A percentile compares a stretch with the other conserved stretches of the same genome.
Evolutionary conservation across 2,329 filamentous ascomycete species (phyloP).

Genomic region (Calonectria pseudoturangicola): DNA sequence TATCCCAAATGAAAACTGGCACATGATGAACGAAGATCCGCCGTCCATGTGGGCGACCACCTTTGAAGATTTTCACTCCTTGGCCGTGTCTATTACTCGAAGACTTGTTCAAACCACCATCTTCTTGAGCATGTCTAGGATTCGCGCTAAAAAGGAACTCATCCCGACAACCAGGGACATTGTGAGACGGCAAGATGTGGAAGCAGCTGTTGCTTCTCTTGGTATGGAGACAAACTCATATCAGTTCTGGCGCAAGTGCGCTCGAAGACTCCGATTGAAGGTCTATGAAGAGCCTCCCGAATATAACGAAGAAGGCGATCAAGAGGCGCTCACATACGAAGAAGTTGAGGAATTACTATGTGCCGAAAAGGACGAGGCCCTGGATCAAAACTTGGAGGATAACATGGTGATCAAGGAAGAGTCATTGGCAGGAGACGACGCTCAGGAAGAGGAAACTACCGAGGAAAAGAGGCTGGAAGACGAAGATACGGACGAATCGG

Average conservation of each 20-base stretch:
- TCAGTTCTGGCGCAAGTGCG: slow-evolving; percentile 68
- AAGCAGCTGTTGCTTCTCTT: slow-evolving; percentile 69
- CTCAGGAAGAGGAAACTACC: not conserved
- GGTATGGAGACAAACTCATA: slow-evolving; percentile 62
- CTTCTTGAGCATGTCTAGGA: slow-evolving; percentile 81
- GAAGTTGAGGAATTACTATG: slow-evolving; percentile 44
- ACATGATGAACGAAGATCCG: slow-evolving; percentile 72
- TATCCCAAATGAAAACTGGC: slow-evolving; percentile 80
- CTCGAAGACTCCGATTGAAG: slow-evolving; percentile 69
- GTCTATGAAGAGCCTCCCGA: slow-evolving; percentile 63
- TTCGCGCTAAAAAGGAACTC: slow-evolving; percentile 70
- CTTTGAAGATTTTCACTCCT: slow-evolving; percentile 83
- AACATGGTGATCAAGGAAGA: not conserved
- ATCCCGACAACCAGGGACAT: slow-evolving; percentile 55
- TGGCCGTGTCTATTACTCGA: slow-evolving; percentile 80
- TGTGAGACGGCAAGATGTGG: slow-evolving; percentile 67
- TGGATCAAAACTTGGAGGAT: slow-evolving; percentile 19
- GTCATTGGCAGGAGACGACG: not conserved
- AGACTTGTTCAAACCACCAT: slow-evolving; percentile 82
- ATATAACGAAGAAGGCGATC: slow-evolving; percentile 49
- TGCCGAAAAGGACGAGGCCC: slow-evolving; percentile 39
- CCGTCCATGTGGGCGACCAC: slow-evolving; percentile 85
- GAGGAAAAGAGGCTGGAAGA: slow-evolving; percentile 31
- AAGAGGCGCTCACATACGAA: slow-evolving; percentile 45
- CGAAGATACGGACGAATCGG: slow-evolving; percentile 43